Conservation (phyloP, 2,329 filamentous ascomycete genomes). For the Acrocalymma vagum region DNA sequence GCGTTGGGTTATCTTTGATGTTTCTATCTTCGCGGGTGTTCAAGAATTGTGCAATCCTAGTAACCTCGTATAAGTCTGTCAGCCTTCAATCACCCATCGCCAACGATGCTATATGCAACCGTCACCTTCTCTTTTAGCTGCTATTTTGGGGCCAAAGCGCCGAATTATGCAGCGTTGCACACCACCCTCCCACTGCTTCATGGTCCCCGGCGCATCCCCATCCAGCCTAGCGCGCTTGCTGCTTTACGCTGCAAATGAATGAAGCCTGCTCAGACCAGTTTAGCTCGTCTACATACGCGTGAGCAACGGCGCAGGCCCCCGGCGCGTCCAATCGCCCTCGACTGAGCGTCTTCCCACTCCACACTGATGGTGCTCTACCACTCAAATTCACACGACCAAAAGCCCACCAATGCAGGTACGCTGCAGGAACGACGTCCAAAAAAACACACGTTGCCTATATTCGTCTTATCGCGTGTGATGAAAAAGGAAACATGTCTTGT, state of each 20-base stretch:
- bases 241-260: slow-evolving; percentile 35
- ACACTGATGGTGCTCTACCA: slow-evolving; percentile 35
- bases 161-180: slow-evolving; percentile 41
- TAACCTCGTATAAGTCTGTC: slow-evolving; percentile 37
- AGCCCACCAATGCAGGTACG: slow-evolving; percentile 50
- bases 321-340: slow-evolving; percentile 33
- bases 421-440: slow-evolving; percentile 48
- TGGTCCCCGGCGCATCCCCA: slow-evolving; percentile 32
- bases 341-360: slow-evolving; percentile 30
- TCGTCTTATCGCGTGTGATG: slow-evolving; percentile 6
- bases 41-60: slow-evolving; percentile 38
- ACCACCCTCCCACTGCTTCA: slow-evolving; percentile 37
- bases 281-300: slow-evolving; percentile 30
- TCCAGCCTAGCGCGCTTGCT: slow-evolving; percentile 28
- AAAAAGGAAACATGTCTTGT: background rate
- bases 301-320: slow-evolving; percentile 39
- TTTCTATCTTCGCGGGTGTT: slow-evolving; percentile 21
- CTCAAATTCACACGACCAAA: slow-evolving; percentile 28
- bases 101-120: slow-evolving; percentile 29
- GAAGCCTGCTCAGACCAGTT: slow-evolving; percentile 26
- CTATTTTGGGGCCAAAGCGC: slow-evolving; percentile 44
- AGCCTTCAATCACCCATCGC: slow-evolving; percentile 44
- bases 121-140: slow-evolving; percentile 25
- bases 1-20: slow-evolving; percentile 15
- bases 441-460: slow-evolving; percentile 18